Base-by-base conservation (phyloP, 768 basidiomycete genomes). In the Trametes cingulata region DNA sequence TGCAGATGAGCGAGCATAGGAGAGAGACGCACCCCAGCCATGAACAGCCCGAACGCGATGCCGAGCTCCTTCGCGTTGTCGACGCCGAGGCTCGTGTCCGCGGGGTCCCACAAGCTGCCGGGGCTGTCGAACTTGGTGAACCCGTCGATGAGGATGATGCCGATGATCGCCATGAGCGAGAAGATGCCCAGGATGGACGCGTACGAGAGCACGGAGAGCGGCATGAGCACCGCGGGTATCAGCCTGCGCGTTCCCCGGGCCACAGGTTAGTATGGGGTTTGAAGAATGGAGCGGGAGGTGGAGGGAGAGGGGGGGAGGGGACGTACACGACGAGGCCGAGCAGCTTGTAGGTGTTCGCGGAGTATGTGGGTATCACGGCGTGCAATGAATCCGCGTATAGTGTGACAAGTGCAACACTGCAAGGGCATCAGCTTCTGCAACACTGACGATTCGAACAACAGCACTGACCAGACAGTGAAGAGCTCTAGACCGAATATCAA, bases 361-460 rank as follows among this genome's bases (percentile, higher is more conserved):
- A 85, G 64, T 88, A 81, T 4, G 72, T 62, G 6, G 93, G 93
- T 55, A 87, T 76, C 50, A 98, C 76, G 2, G 82, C 79, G 69
- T 92, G 82, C 60, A 97, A 72, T 8, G 91, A 91, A 72, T 98
- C 95, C 10, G 90, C 93, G 63, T 91, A 92, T 3, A 98, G 74
- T 1, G 95, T 92, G 48, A 97, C 83, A n/a, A 96, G 82, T 50
- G 93, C 83, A 33, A 97, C 92, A 61, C 90, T 91, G 51, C 9
- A 49, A 39, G 58, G n/a, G 45, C 14, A 5, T 45, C 15, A 17
- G 55, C 15, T 58, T 19, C n/a, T 8, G 6, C 7, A 45, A 25
- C 17, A 42, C 10, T 49, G 9, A 2, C 6, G 12, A 19, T 13
- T 1, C 14, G 9, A 7, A 27, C 46, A 19, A 62, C 43, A 9